Percentiles rank a stretch among this genome's conserved stretches.
phyloP scores from a whole-genome alignment of 2,329 filamentous ascomycete genomes.

The Beauveria medogensis region DNA sequence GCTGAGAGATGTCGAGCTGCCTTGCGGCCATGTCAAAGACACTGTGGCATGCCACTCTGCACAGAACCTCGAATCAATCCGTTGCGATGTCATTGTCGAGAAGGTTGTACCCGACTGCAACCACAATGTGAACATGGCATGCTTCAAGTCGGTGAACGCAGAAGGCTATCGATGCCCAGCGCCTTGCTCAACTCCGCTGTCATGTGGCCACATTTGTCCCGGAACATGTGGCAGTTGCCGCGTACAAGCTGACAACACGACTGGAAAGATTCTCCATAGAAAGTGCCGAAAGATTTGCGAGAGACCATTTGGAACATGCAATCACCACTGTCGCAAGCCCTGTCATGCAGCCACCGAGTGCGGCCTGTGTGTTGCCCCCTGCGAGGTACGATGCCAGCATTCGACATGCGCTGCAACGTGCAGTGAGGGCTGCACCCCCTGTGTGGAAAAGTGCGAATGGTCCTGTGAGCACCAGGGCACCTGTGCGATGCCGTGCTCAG shows the following conservation, averaged over 20 bases:
- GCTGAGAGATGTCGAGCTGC: slow-evolving; percentile 15
- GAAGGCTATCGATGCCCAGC: slow-evolving; percentile 7
- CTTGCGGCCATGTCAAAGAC: slow-evolving; percentile 15
- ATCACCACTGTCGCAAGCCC: slow-evolving; percentile 40
- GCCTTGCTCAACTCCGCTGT: slow-evolving; percentile 22
- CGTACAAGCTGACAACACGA: slow-evolving; percentile 13
- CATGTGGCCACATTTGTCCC: slow-evolving; percentile 31
- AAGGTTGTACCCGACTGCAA: slow-evolving; percentile 10
- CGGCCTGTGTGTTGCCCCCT: slow-evolving; percentile 49
- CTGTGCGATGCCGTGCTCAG: slow-evolving; percentile 50
- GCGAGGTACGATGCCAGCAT: slow-evolving; percentile 49
- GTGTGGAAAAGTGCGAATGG: slow-evolving; percentile 43
- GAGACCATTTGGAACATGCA: slow-evolving; percentile 43
- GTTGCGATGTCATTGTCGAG: slow-evolving; percentile 4
- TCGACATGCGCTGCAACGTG: slow-evolving; percentile 45
- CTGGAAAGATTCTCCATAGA: slow-evolving; percentile 27
- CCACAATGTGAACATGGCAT: slow-evolving; percentile 6
- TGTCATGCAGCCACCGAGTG: slow-evolving; percentile 15
- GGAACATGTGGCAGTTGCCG: slow-evolving; percentile 11
- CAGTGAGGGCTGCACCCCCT: slow-evolving; percentile 50
- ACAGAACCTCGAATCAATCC: not conserved
- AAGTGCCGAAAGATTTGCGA: slow-evolving; percentile 31
- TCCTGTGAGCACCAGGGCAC: slow-evolving; percentile 44
- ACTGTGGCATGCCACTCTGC: slow-evolving; percentile 9
- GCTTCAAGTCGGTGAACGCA: slow-evolving; percentile 8